These are phyloP conservation scores for Peronosclerospora sorghi DNA, from an alignment of 352 stramenopile species.

Conservation along the genomic window DNA sequence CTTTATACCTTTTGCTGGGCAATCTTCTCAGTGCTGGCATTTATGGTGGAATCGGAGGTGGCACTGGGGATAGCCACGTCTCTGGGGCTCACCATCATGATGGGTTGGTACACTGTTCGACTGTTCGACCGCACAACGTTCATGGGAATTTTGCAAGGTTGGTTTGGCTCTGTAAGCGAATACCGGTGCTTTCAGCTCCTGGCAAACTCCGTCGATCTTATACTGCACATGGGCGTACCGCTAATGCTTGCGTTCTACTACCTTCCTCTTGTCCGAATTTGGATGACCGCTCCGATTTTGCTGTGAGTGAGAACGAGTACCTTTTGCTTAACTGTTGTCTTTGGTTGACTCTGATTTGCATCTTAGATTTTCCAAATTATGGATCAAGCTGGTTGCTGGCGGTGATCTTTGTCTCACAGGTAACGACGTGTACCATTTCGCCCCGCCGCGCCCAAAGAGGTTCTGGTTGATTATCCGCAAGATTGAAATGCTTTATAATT, in stretches of 20 bases:
- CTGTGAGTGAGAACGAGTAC: constrained; percentile 15
- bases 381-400: constrained; percentile 30
- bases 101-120: constrained; percentile 43
- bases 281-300: constrained; percentile 37
- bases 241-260: constrained; percentile 32
- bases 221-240: constrained; percentile 36
- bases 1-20: constrained; percentile 41
- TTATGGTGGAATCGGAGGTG: constrained; percentile 20
- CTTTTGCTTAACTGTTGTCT: not conserved
- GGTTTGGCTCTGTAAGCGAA: constrained; percentile 34
- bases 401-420: constrained; percentile 24
- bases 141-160: constrained; percentile 34
- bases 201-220: constrained; percentile 24
- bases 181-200: constrained; percentile 24
- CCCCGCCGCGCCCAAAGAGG: constrained; percentile 27
- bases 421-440: constrained; percentile 36
- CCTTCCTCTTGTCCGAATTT: constrained; percentile 28
- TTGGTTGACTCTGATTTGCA: constrained; percentile 1
- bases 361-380: constrained; percentile 33
- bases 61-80: constrained; percentile 33
- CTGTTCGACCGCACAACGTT: constrained; percentile 30
- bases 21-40: constrained; percentile 25
- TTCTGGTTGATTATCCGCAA: constrained; percentile 31
- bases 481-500: constrained; percentile 37
- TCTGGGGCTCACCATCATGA: constrained; percentile 40